Base-by-base conservation (phyloP, 2,329 filamentous ascomycete genomes). In the Pyricularia sp. region DNA sequence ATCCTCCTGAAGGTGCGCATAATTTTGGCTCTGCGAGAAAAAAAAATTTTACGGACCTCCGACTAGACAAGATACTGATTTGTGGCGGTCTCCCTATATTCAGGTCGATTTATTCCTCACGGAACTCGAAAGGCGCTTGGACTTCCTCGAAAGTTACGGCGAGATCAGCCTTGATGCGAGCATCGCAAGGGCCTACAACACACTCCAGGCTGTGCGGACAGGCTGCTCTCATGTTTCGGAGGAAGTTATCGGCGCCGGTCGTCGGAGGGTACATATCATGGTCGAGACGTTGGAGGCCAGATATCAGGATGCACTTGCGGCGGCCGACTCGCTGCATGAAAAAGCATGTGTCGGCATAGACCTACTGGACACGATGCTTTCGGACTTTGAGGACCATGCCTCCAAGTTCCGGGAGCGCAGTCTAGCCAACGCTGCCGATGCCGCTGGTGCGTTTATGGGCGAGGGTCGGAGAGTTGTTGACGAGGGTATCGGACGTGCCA, bases 181-280 rank as follows among this genome's bases (percentile, higher is more conserved):
- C 75, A 89, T 98, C 69, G 90, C 92, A 63, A 88, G 92, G 72
- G 93, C 94, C 25, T 97, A 97, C 79, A 85, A 89, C 20, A 97
- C 94, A 0, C 83, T 99, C 1, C 90, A 94, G 75, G 89, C 92
- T 9, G 94, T 99, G 30, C 89, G 94, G 71, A 90, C 93, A 72
- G 88, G 93, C 74, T 99, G 95, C 79, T 93, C 92, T 58, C 89
- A 94, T 72, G 93, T 94, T 25, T 96, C 94, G 0, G 94, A 93
- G 71, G 94, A 95, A 76, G 87, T 97, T 65, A 88, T 98, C 73
- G 95, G 93, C 69, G 92, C 92, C 55, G 94, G 95, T 26, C 90
- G 92, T 68, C 88, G 92, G 72, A 87, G 93, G 70, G 88, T 96
- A 70, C 91, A 92, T 72, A 88, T 98, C 70, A 90, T 98, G 81